These are phyloP conservation scores for Chamaenerion angustifolium DNA, from an alignment of 345 rosid species.

Conservation along the genomic window DNA sequence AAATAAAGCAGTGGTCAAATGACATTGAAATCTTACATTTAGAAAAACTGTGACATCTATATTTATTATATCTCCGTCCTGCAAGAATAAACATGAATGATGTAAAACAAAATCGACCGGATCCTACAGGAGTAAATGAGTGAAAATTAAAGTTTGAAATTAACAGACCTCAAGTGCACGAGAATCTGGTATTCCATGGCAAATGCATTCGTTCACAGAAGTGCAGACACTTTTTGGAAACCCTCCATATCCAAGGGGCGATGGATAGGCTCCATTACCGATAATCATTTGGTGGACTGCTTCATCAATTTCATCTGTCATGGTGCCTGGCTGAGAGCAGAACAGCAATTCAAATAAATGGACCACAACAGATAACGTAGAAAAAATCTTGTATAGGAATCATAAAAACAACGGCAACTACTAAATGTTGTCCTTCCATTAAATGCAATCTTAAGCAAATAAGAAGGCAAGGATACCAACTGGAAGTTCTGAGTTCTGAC, in stretches of 20 bases:
- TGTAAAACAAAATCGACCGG: not conserved
- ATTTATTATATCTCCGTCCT: conserved; percentile 94
- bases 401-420: no score
- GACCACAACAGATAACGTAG: no score
- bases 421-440: no score
- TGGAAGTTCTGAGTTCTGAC: no score
- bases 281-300: conserved; percentile 88
- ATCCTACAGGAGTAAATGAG: not conserved
- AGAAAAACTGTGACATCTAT: conserved; percentile 84
- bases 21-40: conserved; percentile 33
- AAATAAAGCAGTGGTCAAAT: not conserved
- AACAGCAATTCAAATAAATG: conserved; percentile 7
- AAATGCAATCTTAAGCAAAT: no score
- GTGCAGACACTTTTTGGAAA: conserved; percentile 98
- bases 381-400: not conserved
- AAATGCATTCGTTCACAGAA: conserved; percentile 89
- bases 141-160: conserved; percentile 1
- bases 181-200: conserved; percentile 96
- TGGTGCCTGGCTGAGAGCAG: conserved; percentile 70
- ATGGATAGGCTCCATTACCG: conserved; percentile 92
- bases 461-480: no score
- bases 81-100: conserved; percentile 13
- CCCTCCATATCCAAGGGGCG: conserved; percentile 94
- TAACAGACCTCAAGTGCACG: conserved; percentile 57
- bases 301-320: conserved; percentile 80